Conservation (phyloP, 2,329 filamentous ascomycete species). For the Aspergillus brasiliensis region DNA sequence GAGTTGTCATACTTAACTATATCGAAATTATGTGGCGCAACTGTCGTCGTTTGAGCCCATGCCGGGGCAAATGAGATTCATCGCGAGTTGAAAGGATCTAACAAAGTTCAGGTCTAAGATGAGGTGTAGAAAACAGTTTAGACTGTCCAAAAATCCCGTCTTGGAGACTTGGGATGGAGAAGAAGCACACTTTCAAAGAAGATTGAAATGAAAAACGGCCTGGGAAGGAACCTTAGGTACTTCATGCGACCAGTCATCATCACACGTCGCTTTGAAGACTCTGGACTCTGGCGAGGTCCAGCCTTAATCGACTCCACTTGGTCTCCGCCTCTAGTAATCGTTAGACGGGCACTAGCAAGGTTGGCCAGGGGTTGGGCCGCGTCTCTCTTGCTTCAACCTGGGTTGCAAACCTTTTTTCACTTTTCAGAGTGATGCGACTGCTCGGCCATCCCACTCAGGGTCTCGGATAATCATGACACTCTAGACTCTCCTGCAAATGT, state of each 20-base stretch:
- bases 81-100: background rate
- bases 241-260: constrained; percentile 10
- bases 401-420: constrained; percentile 1
- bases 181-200: constrained; percentile 11
- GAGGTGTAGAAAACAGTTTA: constrained; percentile 3
- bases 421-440: constrained; percentile 1
- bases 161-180: background rate
- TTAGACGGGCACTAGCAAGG: constrained; percentile 23
- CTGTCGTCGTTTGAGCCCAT: background rate
- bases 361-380: constrained; percentile 26
- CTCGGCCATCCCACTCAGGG: constrained; percentile 7
- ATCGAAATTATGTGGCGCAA: constrained; percentile 5
- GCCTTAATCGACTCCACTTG: constrained; percentile 27
- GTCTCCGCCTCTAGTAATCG: constrained; percentile 26
- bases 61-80: background rate
- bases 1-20: background rate
- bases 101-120: constrained; percentile 12
- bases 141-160: background rate
- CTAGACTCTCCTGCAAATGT: background rate
- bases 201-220: constrained; percentile 3
- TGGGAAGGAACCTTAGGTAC: constrained; percentile 6
- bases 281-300: constrained; percentile 14
- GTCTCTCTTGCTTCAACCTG: constrained; percentile 12
- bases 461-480: constrained; percentile 6
- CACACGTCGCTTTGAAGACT: constrained; percentile 13